phyloP scores from a whole-genome alignment of 169 alveolate species.

The Neospora caninum region DNA sequence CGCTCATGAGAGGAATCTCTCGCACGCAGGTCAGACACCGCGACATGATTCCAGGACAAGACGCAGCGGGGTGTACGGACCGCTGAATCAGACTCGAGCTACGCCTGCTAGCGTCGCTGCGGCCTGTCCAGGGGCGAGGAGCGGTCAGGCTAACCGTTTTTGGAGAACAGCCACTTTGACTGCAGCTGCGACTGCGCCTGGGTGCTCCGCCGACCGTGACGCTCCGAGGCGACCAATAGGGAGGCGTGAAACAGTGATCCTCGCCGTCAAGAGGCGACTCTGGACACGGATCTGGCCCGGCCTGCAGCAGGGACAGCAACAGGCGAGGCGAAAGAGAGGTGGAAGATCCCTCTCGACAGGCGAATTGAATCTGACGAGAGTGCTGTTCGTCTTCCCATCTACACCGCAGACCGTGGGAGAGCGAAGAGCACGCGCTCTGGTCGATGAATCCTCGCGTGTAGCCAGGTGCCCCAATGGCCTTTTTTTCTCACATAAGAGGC shows the following conservation, averaged over 20 bases:
- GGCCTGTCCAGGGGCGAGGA: background rate
- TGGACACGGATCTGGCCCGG: background rate
- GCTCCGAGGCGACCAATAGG: conserved; percentile 31
- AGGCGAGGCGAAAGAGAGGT: background rate
- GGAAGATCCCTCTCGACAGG: background rate
- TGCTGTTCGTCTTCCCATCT: too few species aligned
- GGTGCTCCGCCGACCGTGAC: background rate
- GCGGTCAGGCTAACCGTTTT: background rate
- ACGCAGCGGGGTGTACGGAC: background rate
- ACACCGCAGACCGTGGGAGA: too few species aligned
- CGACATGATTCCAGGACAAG: background rate
- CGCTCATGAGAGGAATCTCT: conserved; percentile 61
- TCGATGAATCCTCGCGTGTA: too few species aligned
- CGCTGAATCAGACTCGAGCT: background rate
- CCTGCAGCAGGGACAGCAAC: background rate
- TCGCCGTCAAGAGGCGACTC: background rate
- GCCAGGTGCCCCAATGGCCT: too few species aligned
- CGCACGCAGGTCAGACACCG: conserved; percentile 28
- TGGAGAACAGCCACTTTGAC: background rate
- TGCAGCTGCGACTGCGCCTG: conserved; percentile 3
- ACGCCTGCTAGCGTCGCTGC: conserved; percentile 1
- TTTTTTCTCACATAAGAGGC: too few species aligned
- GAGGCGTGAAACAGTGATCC: background rate
- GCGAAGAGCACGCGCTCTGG: too few species aligned
- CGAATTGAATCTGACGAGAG: too few species aligned